A percentile compares a stretch with the other conserved stretches of the same genome.
These are phyloP conservation scores for Chaetomium cochliodes DNA, from an alignment of 495 filamentous ascomycete species.

Conservation along the genomic window DNA sequence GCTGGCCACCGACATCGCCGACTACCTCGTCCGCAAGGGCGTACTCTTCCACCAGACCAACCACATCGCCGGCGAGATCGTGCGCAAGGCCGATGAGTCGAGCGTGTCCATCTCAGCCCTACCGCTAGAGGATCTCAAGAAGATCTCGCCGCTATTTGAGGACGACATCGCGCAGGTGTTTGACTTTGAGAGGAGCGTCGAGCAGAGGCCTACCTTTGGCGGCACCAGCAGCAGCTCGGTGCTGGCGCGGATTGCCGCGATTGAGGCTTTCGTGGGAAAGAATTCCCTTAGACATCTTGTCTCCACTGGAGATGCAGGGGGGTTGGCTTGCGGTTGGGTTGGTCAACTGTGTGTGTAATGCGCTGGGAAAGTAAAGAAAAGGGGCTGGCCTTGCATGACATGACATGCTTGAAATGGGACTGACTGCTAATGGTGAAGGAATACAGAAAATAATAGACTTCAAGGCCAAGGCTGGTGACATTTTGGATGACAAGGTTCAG, in stretches of 20 bases:
- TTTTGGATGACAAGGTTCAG: neutral
- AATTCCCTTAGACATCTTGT: constrained; percentile 11
- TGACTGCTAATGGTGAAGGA: neutral
- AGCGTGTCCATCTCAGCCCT: constrained; percentile 75
- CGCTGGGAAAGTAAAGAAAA: neutral
- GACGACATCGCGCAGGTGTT: constrained; percentile 71
- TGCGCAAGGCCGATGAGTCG: constrained; percentile 64
- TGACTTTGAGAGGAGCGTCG: no score
- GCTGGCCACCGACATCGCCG: constrained; percentile 81
- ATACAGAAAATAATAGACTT: neutral
- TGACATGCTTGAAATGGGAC: neutral
- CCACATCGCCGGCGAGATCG: constrained; percentile 82
- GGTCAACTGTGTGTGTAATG: neutral
- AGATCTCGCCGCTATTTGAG: constrained; percentile 72
- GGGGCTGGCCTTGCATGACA: neutral
- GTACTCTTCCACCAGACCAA: constrained; percentile 83
- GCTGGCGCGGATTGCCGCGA: constrained; percentile 63
- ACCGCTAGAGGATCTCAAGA: constrained; percentile 62
- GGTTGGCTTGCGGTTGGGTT: no score
- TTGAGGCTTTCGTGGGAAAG: constrained; percentile 22
- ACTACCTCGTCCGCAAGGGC: constrained; percentile 88
- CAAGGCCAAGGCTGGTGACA: neutral
- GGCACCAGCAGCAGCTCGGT: constrained; percentile 77
- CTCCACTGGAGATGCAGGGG: neutral
- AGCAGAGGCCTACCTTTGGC: constrained; percentile 73